Evolutionary conservation across 352 stramenopile species (phyloP), one percentile per base, ranked within the genome.

Genomic region (Pythium brachiatum): DNA sequence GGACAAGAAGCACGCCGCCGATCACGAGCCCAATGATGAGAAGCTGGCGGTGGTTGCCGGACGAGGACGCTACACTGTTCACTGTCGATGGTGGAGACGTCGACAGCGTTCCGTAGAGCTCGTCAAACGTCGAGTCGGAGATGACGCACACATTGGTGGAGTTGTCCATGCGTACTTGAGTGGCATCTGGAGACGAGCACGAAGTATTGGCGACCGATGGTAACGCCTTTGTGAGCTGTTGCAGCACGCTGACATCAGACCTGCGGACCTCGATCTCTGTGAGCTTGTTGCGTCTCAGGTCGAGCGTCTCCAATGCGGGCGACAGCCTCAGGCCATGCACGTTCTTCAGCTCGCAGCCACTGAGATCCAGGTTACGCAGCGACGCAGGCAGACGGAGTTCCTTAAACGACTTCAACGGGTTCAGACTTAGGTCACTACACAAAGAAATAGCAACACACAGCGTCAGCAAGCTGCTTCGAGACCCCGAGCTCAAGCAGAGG

Each of bases 391-490:
- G 11, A 20, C 2, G 9, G 3, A 67, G 18, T 8, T 43, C 44
- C 12, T 23, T 21, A 18, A 63, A 39, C 18, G 53, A 53, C 21
- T n/a, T 1, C 18, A 68, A n/a, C 11, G 7, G 7, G 27, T 68
- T 68, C n/a, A 31, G 38, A 18, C 48, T 59, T n/a, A 68, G 13
- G 32, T 68, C 54, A 8, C 47, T 62, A 34, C 52, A 31, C 27
- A 38, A n/a, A n/a, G n/a, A n/a, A n/a, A n/a, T n/a, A n/a, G n/a
- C n/a, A 20, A 23, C 20, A 21, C 21, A 41, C 39, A 9, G 7
- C 21, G 39, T 53, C 7, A 53, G n/a, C 34, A 18, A 29, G 15
- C 16, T 31, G 44, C 50, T 15, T 18, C 9, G 23, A 13, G 3
- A n/a, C n/a, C n/a, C 29, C 5, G 29, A 34, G 29, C 31, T 32